These are phyloP conservation scores for Exophiala mesophila DNA, from an alignment of 2,329 filamentous ascomycete genomes.

Conservation along the genomic window DNA sequence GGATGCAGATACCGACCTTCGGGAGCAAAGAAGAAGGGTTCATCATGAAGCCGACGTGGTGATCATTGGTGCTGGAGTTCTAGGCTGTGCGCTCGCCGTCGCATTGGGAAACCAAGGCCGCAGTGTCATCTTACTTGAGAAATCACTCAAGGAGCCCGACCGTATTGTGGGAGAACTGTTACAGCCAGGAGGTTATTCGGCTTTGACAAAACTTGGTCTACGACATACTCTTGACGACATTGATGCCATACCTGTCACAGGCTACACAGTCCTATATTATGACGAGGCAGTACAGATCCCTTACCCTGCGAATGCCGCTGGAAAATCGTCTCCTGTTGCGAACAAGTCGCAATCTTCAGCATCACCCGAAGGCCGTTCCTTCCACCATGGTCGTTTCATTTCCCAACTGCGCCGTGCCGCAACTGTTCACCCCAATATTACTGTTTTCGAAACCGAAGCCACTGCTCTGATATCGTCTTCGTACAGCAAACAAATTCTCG, in stretches of 20 bases:
- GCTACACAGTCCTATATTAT: slow-evolving; percentile 84
- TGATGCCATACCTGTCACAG: slow-evolving; percentile 74
- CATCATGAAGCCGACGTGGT: slow-evolving; percentile 74
- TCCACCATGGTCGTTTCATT: slow-evolving; percentile 95
- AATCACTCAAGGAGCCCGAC: slow-evolving; percentile 84
- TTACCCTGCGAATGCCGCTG: slow-evolving; percentile 61
- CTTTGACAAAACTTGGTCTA: slow-evolving; percentile 75
- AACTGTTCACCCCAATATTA: slow-evolving; percentile 72
- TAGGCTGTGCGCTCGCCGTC: slow-evolving; percentile 81
- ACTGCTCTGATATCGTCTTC: slow-evolving; percentile 68
- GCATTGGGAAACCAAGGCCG: slow-evolving; percentile 83
- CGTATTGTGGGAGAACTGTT: slow-evolving; percentile 93
- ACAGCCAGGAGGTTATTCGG: slow-evolving; percentile 82
- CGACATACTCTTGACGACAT: slow-evolving; percentile 80
- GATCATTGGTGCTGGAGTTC: slow-evolving; percentile 83
- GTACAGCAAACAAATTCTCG: slow-evolving; percentile 67
- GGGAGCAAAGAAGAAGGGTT: slow-evolving; percentile 44
- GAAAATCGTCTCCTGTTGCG: slow-evolving; percentile 13
- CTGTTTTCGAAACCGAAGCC: slow-evolving; percentile 84
- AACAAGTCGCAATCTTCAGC: slow-evolving; percentile 31
- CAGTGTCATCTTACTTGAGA: slow-evolving; percentile 84
- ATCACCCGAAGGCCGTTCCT: slow-evolving; percentile 68
- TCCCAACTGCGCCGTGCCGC: slow-evolving; percentile 73
- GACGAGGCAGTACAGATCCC: slow-evolving; percentile 67
- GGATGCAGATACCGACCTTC: slow-evolving; percentile 16